These are phyloP conservation scores for Thermothielavioides terrestris DNA, from an alignment of 495 filamentous ascomycete genomes.

Conservation along the genomic window DNA sequence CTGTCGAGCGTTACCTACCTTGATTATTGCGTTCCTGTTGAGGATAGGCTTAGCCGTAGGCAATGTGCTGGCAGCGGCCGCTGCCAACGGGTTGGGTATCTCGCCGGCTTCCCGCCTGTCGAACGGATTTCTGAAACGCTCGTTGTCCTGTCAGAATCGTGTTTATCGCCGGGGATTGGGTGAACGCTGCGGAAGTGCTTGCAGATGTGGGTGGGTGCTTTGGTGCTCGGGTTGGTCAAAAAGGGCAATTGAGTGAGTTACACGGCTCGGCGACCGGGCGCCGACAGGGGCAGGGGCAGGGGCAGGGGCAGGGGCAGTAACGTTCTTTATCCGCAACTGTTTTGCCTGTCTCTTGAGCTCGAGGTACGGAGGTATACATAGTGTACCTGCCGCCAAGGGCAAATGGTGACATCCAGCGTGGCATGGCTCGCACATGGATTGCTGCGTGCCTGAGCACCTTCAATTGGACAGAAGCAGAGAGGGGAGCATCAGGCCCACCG, in stretches of 20 bases:
- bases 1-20: no score
- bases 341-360: no score
- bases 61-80: not conserved
- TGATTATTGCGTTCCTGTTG: no score
- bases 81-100: constrained; percentile 1
- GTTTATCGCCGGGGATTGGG: constrained; percentile 1
- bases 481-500: not conserved
- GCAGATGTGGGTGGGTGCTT: constrained; percentile 5
- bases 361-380: no score
- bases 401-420: constrained; percentile 5
- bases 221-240: not conserved
- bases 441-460: constrained; percentile 2
- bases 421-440: constrained; percentile 14
- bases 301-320: constrained; percentile 11
- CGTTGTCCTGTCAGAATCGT: not conserved
- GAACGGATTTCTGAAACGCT: constrained; percentile 5
- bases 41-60: not conserved
- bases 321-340: no score
- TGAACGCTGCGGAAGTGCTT: constrained; percentile 4
- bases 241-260: constrained; percentile 4
- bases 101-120: no score
- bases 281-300: not conserved
- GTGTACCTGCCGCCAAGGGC: not conserved
- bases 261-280: not conserved
- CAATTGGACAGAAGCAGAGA: not conserved